Evolutionary conservation across 2,329 filamentous ascomycete genomes (phyloP).

Genomic region (Neodidymelliopsis sp.): DNA sequence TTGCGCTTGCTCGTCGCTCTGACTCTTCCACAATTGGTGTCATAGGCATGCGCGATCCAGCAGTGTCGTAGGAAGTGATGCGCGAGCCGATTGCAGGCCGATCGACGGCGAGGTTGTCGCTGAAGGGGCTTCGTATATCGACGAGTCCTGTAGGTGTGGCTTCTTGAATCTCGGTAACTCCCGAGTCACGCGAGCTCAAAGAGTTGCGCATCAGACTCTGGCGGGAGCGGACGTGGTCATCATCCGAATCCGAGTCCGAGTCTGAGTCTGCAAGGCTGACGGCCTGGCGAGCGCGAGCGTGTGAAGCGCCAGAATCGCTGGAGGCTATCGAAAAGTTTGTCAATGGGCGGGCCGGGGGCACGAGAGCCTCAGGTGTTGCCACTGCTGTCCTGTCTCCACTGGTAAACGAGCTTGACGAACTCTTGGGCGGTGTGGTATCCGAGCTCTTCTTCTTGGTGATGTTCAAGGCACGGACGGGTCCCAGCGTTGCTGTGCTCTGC

Average conservation of each 20-base stretch:
- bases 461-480: slow-evolving; percentile 56
- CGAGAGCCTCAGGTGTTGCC: slow-evolving; percentile 34
- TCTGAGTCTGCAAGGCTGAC: slow-evolving; percentile 36
- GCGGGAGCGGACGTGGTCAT: slow-evolving; percentile 45
- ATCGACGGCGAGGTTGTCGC: slow-evolving; percentile 38
- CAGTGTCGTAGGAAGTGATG: slow-evolving; percentile 41
- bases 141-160: slow-evolving; percentile 45
- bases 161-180: slow-evolving; percentile 44
- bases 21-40: slow-evolving; percentile 58
- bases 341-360: slow-evolving; percentile 36
- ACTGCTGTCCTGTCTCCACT: slow-evolving; percentile 32
- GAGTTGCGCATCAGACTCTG: slow-evolving; percentile 41
- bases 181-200: slow-evolving; percentile 35
- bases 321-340: slow-evolving; percentile 43
- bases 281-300: slow-evolving; percentile 42
- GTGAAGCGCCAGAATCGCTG: slow-evolving; percentile 40
- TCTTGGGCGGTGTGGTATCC: slow-evolving; percentile 40
- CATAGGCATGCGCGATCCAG: slow-evolving; percentile 44
- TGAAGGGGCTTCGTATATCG: slow-evolving; percentile 43
- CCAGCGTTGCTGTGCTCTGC: slow-evolving; percentile 50
- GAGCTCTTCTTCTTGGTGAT: slow-evolving; percentile 51
- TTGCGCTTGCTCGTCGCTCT: slow-evolving; percentile 44
- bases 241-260: slow-evolving; percentile 42
- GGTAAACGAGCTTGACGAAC: slow-evolving; percentile 29
- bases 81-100: slow-evolving; percentile 38